A percentile compares a stretch with the other conserved stretches of the same genome.
phyloP scores from a whole-genome alignment of 164 flowering plant species.

The Litsea cubeba region DNA sequence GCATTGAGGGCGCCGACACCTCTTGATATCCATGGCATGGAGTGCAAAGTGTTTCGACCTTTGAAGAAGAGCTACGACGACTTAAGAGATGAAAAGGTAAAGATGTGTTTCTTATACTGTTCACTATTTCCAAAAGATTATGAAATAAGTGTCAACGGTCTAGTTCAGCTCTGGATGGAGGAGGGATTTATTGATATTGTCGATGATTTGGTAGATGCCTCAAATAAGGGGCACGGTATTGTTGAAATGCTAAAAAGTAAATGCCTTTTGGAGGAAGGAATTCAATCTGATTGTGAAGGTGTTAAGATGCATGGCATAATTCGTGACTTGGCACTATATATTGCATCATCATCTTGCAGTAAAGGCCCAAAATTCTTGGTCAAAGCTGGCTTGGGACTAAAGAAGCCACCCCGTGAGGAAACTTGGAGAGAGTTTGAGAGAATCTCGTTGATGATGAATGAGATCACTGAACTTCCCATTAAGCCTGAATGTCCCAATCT shows the following conservation, averaged over 20 bases:
- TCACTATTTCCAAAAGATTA: no score
- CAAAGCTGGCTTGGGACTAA: background rate
- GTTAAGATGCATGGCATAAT: slow-evolving; percentile 7
- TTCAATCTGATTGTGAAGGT: background rate
- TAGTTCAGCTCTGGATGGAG: background rate
- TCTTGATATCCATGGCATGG: no score
- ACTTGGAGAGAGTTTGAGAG: slow-evolving; percentile 3
- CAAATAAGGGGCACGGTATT: no score
- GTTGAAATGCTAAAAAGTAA: background rate
- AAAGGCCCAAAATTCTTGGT: background rate
- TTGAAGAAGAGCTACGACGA: no score
- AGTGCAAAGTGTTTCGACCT: no score
- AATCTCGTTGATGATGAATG: background rate
- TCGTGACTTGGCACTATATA: background rate
- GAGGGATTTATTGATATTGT: background rate
- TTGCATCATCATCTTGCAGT: no score
- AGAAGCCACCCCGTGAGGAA: background rate
- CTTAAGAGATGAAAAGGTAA: no score
- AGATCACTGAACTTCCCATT: background rate
- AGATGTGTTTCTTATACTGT: no score
- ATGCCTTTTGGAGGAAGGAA: background rate
- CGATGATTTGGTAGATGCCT: no score
- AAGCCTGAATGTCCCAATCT: slow-evolving; percentile 4
- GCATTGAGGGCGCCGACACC: no score
- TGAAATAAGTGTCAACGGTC: background rate